phyloP scores from a whole-genome alignment of 2,329 filamentous ascomycete species.

The Cordyceps cateniannulata region DNA sequence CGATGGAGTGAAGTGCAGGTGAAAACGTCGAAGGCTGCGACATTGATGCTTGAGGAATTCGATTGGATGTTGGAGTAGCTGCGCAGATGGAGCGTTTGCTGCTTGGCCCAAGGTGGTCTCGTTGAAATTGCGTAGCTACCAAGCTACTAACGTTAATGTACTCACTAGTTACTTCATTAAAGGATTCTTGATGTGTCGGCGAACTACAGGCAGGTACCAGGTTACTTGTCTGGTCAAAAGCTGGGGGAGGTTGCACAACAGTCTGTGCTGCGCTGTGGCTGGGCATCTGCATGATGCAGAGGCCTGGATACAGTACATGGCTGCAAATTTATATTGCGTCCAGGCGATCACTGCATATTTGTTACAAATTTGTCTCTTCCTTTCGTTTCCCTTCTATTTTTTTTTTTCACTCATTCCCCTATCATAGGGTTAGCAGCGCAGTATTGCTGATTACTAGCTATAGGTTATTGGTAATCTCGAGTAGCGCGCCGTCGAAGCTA shows the following conservation, averaged over 20 bases:
- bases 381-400: background rate
- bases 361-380: background rate
- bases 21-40: background rate
- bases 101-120: background rate
- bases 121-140: background rate
- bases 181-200: background rate
- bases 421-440: no score
- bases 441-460: no score
- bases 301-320: background rate
- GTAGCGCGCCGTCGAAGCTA: background rate
- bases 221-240: background rate
- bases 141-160: no score
- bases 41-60: background rate
- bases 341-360: background rate
- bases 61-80: background rate
- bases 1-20: background rate
- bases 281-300: background rate
- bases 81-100: background rate
- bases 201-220: background rate
- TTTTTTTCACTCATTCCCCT: no score
- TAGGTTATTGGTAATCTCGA: no score
- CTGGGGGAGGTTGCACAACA: conserved; percentile 1
- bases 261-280: background rate
- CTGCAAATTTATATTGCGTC: background rate
- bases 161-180: background rate